Evolutionary conservation across 805 yeast species (phyloP).

Genomic region (Monosporozyma yasuniensis): DNA sequence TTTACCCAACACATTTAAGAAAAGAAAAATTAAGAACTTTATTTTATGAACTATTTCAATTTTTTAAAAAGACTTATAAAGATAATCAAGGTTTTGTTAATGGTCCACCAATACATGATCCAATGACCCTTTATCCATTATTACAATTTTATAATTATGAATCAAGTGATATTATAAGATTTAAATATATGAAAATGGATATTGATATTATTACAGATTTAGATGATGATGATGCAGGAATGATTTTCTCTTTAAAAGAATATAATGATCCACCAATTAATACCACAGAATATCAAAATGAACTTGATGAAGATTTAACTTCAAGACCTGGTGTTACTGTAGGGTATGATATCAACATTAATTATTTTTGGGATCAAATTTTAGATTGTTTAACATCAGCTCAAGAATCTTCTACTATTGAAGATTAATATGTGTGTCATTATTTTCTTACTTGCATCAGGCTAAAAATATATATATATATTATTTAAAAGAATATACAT

Average conservation of each 20-base stretch:
- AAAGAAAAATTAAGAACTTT: conserved; percentile 42
- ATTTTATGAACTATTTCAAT: conserved; percentile 45
- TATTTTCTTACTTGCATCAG: background rate
- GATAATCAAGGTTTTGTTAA: conserved; percentile 34
- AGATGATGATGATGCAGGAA: conserved; percentile 48
- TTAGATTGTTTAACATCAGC: conserved; percentile 32
- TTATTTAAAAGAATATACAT: background rate
- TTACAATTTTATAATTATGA: conserved; percentile 35
- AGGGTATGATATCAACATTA: conserved; percentile 33
- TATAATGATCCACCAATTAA: conserved; percentile 14
- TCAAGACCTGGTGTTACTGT: conserved; percentile 32
- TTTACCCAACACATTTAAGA: conserved; percentile 22
- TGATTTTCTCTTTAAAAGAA: conserved; percentile 35
- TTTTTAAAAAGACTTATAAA: conserved; percentile 40
- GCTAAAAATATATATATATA: background rate
- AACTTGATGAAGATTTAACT: conserved; percentile 2
- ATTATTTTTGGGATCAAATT: conserved; percentile 40
- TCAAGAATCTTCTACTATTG: conserved; percentile 26
- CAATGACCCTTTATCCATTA: conserved; percentile 56
- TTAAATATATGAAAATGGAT: conserved; percentile 20
- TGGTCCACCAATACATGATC: conserved; percentile 81
- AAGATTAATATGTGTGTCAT: conserved; percentile 1
- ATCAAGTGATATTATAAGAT: conserved; percentile 13
- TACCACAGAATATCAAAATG: background rate
- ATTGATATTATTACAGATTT: conserved; percentile 24